phyloP scores from a whole-genome alignment of 371 early-diverging fungal genomes.

The Choanephora cucurbitarum region DNA sequence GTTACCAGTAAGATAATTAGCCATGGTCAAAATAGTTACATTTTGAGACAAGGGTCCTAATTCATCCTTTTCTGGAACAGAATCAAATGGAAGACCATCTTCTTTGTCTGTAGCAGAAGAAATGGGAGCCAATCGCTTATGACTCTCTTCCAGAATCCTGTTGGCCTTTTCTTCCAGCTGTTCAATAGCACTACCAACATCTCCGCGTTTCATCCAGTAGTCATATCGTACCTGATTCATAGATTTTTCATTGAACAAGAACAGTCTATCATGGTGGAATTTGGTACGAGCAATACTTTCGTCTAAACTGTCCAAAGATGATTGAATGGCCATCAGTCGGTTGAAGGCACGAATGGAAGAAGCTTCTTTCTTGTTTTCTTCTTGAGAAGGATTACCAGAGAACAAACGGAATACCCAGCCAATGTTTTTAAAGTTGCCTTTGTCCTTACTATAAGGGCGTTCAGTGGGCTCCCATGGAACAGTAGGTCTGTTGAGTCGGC shows the following conservation, averaged over 20 bases:
- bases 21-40: slow-evolving; percentile 61
- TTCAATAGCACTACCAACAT: slow-evolving; percentile 39
- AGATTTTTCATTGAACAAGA: slow-evolving; percentile 58
- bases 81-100: slow-evolving; percentile 20
- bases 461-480: slow-evolving; percentile 66
- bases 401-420: slow-evolving; percentile 73
- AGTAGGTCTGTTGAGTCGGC: slow-evolving; percentile 57
- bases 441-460: slow-evolving; percentile 53
- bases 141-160: slow-evolving; percentile 34
- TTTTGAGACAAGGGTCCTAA: slow-evolving; percentile 54
- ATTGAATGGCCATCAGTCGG: slow-evolving; percentile 66
- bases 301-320: slow-evolving; percentile 64
- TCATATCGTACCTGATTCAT: slow-evolving; percentile 56
- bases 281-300: slow-evolving; percentile 62
- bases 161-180: slow-evolving; percentile 46
- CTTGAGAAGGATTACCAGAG: slow-evolving; percentile 67
- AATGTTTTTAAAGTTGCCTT: slow-evolving; percentile 64
- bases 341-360: slow-evolving; percentile 67
- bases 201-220: slow-evolving; percentile 59
- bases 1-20: slow-evolving; percentile 61
- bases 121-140: slow-evolving; percentile 25
- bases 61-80: slow-evolving; percentile 30
- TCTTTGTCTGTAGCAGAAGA: slow-evolving; percentile 18
- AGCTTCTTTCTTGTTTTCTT: slow-evolving; percentile 66
- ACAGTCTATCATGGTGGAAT: slow-evolving; percentile 56